Percentiles rank a stretch among this genome's conserved stretches.
phyloP scores from a whole-genome alignment of 441 rosid species.

The Iberis amara region DNA sequence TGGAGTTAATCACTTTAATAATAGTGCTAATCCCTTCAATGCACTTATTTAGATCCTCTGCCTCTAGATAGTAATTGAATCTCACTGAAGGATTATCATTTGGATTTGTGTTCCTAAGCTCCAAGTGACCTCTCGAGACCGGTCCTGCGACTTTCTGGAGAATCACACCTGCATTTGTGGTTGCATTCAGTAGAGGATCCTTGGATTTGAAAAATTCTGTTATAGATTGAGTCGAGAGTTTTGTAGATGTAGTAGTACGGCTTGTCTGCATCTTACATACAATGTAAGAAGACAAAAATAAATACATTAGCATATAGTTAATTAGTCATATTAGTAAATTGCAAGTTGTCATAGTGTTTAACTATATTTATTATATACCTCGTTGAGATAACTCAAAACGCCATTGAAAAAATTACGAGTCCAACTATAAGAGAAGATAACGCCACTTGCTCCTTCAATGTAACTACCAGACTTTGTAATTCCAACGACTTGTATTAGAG shows the following conservation, averaged over 20 bases:
- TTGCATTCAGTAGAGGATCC: conserved; percentile 14
- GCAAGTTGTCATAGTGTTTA: too few species aligned
- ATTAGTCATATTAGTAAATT: too few species aligned
- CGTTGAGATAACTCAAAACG: conserved; percentile 4
- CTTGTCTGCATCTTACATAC: conserved; percentile 19
- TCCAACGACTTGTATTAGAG: conserved; percentile 38
- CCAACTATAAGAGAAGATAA: conserved; percentile 26
- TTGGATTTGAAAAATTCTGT: conserved; percentile 5
- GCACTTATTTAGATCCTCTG: conserved; percentile 39
- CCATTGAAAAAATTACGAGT: conserved; percentile 16
- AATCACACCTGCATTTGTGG: conserved; percentile 26
- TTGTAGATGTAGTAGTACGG: neutral
- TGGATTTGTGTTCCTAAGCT: conserved; percentile 33
- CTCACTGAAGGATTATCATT: conserved; percentile 39
- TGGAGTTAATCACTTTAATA: conserved; percentile 33
- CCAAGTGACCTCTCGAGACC: conserved; percentile 35
- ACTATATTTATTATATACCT: conserved; percentile 30
- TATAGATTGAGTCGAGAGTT: conserved; percentile 17
- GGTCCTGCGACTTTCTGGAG: conserved; percentile 39
- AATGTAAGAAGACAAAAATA: neutral
- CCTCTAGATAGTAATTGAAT: conserved; percentile 45
- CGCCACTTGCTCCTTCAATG: conserved; percentile 36
- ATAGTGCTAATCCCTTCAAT: conserved; percentile 38
- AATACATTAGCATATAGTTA: conserved; percentile 2
- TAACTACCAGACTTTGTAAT: conserved; percentile 36